These are phyloP conservation scores for Colletotrichum sp. DNA, from an alignment of 2,329 filamentous ascomycete genomes.

Conservation along the genomic window DNA sequence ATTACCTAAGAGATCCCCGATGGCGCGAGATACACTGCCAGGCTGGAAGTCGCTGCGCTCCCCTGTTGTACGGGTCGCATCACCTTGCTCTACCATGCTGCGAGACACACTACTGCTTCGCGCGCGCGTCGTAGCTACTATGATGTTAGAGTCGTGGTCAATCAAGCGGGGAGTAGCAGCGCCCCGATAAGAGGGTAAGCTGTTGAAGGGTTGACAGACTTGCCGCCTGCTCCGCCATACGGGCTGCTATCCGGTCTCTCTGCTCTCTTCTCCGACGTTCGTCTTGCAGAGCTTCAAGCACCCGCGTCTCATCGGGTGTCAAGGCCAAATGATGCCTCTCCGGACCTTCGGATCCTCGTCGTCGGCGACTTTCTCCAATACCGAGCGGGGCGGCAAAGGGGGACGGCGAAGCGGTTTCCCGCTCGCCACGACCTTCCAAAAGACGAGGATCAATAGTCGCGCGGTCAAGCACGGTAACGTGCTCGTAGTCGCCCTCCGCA, in stretches of 20 bases:
- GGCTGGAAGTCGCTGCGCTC: slow-evolving; percentile 24
- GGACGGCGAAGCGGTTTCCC: slow-evolving; percentile 39
- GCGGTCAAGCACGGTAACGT: slow-evolving; percentile 61
- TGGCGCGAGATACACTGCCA: slow-evolving; percentile 38
- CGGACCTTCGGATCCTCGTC: slow-evolving; percentile 2
- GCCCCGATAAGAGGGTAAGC: not conserved
- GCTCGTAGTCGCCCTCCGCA: slow-evolving; percentile 60
- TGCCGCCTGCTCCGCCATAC: slow-evolving; percentile 16
- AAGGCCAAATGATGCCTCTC: slow-evolving; percentile 46
- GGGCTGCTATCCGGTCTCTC: slow-evolving; percentile 18
- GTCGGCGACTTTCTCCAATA: slow-evolving; percentile 29
- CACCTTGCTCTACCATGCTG: slow-evolving; percentile 20
- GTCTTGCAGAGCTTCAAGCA: slow-evolving; percentile 61
- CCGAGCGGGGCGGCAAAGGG: slow-evolving; percentile 34
- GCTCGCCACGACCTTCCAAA: slow-evolving; percentile 51
- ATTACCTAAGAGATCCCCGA: slow-evolving; percentile 42
- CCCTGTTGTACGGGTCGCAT: not conserved
- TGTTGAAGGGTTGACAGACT: not conserved
- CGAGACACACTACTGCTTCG: slow-evolving; percentile 34
- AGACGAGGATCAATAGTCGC: slow-evolving; percentile 59
- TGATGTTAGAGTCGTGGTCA: slow-evolving; percentile 25
- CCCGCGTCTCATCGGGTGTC: slow-evolving; percentile 58
- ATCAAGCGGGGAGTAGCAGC: not conserved
- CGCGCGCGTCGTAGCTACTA: slow-evolving; percentile 33
- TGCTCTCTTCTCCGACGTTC: slow-evolving; percentile 57